A percentile compares a stretch with the other conserved stretches of the same genome.
phyloP scores from a whole-genome alignment of 192 early-diverging fungal genomes.

The Podila horticola region DNA sequence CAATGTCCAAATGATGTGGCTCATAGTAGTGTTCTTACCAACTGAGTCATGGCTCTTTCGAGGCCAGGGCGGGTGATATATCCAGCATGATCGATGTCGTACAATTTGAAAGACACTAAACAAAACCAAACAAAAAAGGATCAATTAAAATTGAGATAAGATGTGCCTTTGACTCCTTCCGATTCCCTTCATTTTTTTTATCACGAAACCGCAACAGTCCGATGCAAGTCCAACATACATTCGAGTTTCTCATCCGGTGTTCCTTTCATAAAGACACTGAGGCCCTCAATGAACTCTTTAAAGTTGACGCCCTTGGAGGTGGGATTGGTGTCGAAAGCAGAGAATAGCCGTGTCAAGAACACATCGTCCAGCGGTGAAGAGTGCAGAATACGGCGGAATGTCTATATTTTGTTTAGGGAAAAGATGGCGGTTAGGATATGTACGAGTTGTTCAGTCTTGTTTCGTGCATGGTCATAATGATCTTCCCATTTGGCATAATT shows the following conservation, averaged over 20 bases:
- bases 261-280: constrained; percentile 82
- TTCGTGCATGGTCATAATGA: no score
- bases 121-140: constrained; percentile 2
- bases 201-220: background rate
- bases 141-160: background rate
- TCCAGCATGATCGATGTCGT: constrained; percentile 83
- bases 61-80: constrained; percentile 78
- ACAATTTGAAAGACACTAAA: constrained; percentile 81
- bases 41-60: constrained; percentile 75
- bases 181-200: no score
- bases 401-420: constrained; percentile 21
- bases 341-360: constrained; percentile 80
- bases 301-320: constrained; percentile 45
- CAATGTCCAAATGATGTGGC: background rate
- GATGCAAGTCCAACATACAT: constrained; percentile 54
- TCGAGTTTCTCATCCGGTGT: constrained; percentile 80
- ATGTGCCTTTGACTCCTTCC: background rate
- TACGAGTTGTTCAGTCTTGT: background rate
- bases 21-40: constrained; percentile 60
- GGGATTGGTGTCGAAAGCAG: constrained; percentile 79
- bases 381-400: constrained; percentile 47
- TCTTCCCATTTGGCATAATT: no score
- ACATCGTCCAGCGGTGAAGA: constrained; percentile 71
- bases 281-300: constrained; percentile 70
- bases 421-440: background rate